phyloP scores from a whole-genome alignment of 345 rosid species.

The Reutealis trisperma region DNA sequence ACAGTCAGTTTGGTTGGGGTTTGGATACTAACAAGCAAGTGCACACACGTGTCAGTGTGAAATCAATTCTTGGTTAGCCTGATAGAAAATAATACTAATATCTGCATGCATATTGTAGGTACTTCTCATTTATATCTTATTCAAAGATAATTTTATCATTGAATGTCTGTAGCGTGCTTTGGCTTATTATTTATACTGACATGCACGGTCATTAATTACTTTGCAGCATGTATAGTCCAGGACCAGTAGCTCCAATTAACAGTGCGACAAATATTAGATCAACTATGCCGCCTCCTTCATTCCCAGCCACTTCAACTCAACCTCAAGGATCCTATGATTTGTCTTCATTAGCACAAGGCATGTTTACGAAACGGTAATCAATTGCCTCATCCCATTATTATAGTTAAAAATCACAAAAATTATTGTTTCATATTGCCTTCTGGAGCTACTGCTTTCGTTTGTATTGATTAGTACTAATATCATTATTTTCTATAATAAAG shows the following conservation, averaged over 20 bases:
- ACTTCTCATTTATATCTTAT: background rate
- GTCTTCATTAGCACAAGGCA: slow-evolving; percentile 49
- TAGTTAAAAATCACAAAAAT: background rate
- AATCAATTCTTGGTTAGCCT: background rate
- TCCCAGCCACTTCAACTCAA: slow-evolving; percentile 31
- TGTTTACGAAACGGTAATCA: slow-evolving; percentile 37
- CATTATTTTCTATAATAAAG: slow-evolving; percentile 10
- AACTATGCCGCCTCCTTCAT: slow-evolving; percentile 23
- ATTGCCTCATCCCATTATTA: background rate
- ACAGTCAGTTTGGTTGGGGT: too few relatives aligned
- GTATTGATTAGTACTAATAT: slow-evolving; percentile 11
- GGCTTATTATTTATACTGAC: background rate
- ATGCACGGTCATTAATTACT: background rate
- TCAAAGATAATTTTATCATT: background rate
- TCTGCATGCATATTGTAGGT: background rate
- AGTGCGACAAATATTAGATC: slow-evolving; percentile 18
- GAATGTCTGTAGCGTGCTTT: background rate
- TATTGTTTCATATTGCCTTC: background rate
- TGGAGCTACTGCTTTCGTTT: slow-evolving; percentile 6
- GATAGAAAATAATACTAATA: background rate
- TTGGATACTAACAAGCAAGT: too few relatives aligned
- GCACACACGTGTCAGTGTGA: too few relatives aligned
- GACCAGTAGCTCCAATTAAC: slow-evolving; percentile 31
- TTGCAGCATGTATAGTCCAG: slow-evolving; percentile 35
- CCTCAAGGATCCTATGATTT: slow-evolving; percentile 48